Base-by-base conservation (phyloP, 345 rosid species). In the Eucalyptus erythrocorys region DNA sequence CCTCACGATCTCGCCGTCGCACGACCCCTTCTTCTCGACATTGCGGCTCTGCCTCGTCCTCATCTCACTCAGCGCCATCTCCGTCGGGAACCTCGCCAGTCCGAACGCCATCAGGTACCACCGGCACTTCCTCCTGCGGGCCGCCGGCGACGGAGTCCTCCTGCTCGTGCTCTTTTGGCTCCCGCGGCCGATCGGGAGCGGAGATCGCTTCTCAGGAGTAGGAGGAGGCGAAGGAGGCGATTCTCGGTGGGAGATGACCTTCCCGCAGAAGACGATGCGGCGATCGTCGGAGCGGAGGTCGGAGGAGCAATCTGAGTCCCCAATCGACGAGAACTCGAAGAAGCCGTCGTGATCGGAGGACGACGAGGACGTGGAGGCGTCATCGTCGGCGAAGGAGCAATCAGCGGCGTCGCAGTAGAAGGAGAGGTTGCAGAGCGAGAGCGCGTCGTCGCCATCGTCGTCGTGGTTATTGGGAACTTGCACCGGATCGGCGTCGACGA, bases 21-120 rank as follows among this genome's bases (percentile, higher is more conserved):
- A 15, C 40, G 40, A 32, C 22, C 42, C 79, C 2, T 3, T 66
- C 79, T 4, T 66, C 42, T 66, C 22, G 79, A 32, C 21, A 0
- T 16, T 66, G 86, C 89, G 91, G 87, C 87, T 91, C 89, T 94
- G 97, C 79, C 96, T 92, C 61, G 61, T 91, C 93, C 90, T 94
- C n/a, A 94, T 93, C 51, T 94, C 94, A 27, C 80, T 89, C 61
- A 91, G 88, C 86, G 92, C 91, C 94, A 94, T 93, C 88, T 87
- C 93, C 88, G 86, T n/a, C 8, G 95, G 93, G 61, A 91, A 88
- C 90, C 93, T 91, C 57, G 94, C 95, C 15, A 85, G 53, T 85
- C 95, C 95, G 86, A 95, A 92, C 43, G 92, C 92, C 49, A 92
- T 90, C 87, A 92, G 51, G 66, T 93, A 88, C 97, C 96, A 93